phyloP scores from a whole-genome alignment of 257 asterid species.

The Nicotiana attenuata region DNA sequence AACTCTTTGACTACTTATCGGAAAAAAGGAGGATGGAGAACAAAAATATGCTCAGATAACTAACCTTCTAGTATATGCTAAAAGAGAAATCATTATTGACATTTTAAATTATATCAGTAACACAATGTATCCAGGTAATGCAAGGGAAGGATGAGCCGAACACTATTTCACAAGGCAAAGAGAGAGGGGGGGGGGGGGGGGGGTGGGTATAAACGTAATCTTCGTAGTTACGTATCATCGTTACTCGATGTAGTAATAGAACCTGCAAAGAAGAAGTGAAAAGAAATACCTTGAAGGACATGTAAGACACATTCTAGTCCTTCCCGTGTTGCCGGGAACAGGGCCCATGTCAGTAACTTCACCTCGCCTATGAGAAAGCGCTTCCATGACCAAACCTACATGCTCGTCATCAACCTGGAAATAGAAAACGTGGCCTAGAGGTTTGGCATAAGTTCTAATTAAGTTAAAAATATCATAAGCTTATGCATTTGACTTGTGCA shows the following conservation, averaged over 20 bases:
- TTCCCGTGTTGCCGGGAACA: conserved; percentile 84
- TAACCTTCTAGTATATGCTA: neutral
- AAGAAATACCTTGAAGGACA: conserved; percentile 85
- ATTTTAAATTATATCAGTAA: neutral
- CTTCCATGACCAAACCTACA: conserved; percentile 92
- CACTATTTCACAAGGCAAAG: neutral
- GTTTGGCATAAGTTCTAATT: neutral
- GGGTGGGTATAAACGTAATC: neutral
- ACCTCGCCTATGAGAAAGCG: conserved; percentile 92
- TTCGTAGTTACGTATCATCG: neutral
- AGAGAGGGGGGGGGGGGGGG: neutral
- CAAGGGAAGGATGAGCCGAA: neutral
- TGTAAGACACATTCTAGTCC: conserved; percentile 80
- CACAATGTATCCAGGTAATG: neutral
- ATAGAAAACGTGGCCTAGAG: conserved; percentile 16
- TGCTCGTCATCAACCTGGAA: conserved; percentile 90
- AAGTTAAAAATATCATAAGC: neutral
- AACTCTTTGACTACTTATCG: no score
- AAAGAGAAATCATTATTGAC: neutral
- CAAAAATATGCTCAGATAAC: neutral
- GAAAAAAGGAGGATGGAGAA: neutral
- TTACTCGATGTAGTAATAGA: neutral
- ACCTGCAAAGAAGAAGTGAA: conserved; percentile 13
- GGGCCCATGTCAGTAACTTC: conserved; percentile 96
- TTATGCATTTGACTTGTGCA: conserved; percentile 18